Evolutionary conservation across 176 grass and related monocot species (phyloP), one percentile per base, ranked within the genome.

Genomic region (Miscanthus lutarioriparius): DNA sequence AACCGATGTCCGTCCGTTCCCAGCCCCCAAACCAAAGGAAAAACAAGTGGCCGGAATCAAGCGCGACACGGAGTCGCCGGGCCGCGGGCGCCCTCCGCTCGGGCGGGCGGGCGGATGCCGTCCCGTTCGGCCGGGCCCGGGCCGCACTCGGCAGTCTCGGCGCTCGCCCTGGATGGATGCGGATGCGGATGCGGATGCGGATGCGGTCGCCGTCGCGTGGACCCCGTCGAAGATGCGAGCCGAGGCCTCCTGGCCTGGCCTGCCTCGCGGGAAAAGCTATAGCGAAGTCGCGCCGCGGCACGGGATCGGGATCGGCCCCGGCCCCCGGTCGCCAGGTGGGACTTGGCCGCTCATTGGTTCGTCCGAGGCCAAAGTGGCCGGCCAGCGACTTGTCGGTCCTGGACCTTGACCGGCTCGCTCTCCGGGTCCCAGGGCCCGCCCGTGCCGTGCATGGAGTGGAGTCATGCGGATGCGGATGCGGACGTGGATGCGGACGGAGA

Each of bases 151-250:
- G 64, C n/a, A n/a, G n/a, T n/a, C n/a, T n/a, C n/a, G n/a, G 14
- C 63, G 1, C 17, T 53, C 1, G 49, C 0, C 0, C 51, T 54
- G 51, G 19, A 54, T 54, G 53, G 19, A 58, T 58, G 53, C 45
- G 47, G n/a, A n/a, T n/a, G n/a, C n/a, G n/a, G n/a, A n/a, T n/a
- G n/a, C n/a, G n/a, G n/a, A n/a, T n/a, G n/a, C n/a, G n/a, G 45
- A 27, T 40, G 73, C 40, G 56, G 68, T 73, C 84, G 37, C 51
- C 84, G 58, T 86, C 84, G 77, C 56, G 84, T 65, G 84, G 76
- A 86, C 75, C 32, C 59, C n/a, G 5, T 76, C 74, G 32, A 58
- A 37, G 74, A 76, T 76, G 74, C 74, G 74, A 76, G 48, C 74
- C 26, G 23, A 44, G 44, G 41, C 8, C 23, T 13, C 44, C n/a